Base-by-base conservation (phyloP, 2,329 filamentous ascomycete species). In the Calonectria pauciramosa region DNA sequence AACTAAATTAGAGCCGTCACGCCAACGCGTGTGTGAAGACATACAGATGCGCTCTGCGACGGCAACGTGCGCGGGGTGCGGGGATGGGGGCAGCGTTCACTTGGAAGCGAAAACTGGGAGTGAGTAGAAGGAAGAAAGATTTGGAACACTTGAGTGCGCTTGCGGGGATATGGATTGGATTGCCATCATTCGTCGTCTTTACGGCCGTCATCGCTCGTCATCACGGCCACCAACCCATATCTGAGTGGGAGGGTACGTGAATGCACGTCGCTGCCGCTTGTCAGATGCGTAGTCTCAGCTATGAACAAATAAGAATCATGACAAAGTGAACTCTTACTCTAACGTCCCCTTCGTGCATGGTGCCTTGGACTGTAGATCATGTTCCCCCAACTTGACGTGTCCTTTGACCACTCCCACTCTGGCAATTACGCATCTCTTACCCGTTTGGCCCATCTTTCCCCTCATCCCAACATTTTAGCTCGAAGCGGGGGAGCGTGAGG, bases 1-100 rank as follows among this genome's bases (percentile, higher is more conserved):
- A 74, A 70, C 78, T 76, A 72, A 78, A 74, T 78, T 80, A 70
- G 73, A 79, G 77, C 76, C 68, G 54, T 56, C 60, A 51, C 59
- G 59, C 71, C 75, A 70, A 73, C 47, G 56, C 41, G 56, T 77
- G 76, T 72, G 70, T 11, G 13, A 60, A 28, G 67, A 75, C 67
- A 75, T 30, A 66, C 18, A 36, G 51, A 67, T 71, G 63, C 47
- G 47, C 68, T 74, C 70, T 60, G 56, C 63, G 54, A 70, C 73
- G 77, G 77, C 76, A 76, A 77, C 71, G 73, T 70, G 68, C 64
- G 70, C 73, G 72, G 76, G 72, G 72, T 73, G 74, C 76, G 71
- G 66, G 72, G 75, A 54, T 49, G 63, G 54, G 38, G 36, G 75
- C 67, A 54, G 67, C 76, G 70, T 71, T 74, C 72, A 70, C 70